Percentiles rank a stretch among this genome's conserved stretches.
Conservation (phyloP, 768 basidiomycete species). For the Auriscalpium orientale region DNA sequence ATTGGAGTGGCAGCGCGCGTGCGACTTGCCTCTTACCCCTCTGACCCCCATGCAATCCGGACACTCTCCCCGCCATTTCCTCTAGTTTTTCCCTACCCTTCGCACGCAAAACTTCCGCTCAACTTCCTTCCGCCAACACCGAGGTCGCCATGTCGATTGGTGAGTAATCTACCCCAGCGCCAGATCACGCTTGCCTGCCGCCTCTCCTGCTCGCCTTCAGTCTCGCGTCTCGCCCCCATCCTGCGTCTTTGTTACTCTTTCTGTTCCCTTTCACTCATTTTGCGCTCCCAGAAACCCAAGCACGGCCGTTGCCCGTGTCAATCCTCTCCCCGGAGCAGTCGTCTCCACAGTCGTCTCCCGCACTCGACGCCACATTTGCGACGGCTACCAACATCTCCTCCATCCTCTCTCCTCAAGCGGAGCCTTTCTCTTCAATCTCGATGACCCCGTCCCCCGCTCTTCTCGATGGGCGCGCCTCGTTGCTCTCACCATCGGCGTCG, state of each 20-base stretch:
- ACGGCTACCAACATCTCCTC: neutral
- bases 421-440: slow-evolving; percentile 11
- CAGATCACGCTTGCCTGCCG: neutral
- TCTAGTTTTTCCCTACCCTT: slow-evolving; percentile 1
- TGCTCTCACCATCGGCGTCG: slow-evolving; percentile 15
- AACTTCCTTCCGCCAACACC: neutral
- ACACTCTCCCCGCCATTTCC: slow-evolving; percentile 6
- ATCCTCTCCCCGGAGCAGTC: neutral
- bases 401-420: slow-evolving; percentile 11
- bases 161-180: neutral
- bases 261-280: neutral
- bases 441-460: slow-evolving; percentile 11
- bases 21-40: neutral
- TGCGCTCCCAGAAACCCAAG: neutral
- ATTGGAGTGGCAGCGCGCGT: neutral
- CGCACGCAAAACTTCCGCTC: neutral
- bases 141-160: neutral
- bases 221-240: neutral
- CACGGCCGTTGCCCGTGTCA: neutral
- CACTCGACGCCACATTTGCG: slow-evolving; percentile 5
- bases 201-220: neutral
- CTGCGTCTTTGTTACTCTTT: neutral
- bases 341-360: neutral
- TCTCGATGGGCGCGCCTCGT: slow-evolving; percentile 5
- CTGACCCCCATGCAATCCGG: slow-evolving; percentile 7